Base-by-base conservation (phyloP, 2,329 filamentous ascomycete genomes). In the Hirsutella thompsonii region DNA sequence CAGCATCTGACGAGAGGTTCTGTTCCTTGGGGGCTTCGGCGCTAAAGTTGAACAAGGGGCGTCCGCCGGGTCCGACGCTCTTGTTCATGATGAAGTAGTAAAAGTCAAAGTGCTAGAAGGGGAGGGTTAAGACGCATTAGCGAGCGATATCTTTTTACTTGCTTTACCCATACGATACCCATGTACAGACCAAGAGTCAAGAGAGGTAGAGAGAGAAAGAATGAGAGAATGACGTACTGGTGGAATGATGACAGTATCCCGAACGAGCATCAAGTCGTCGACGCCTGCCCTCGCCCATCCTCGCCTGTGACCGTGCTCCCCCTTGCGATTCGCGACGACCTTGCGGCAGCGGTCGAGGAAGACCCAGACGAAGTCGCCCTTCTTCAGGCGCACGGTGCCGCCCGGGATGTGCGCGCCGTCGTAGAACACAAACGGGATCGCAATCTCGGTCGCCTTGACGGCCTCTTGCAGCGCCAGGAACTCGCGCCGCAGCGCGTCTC, bases 81-180 rank as follows among this genome's bases (percentile, higher is more conserved):
- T 82, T 86, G 60, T 96, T 95, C 59, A 94, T 82, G 57, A 95
- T 79, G 63, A 98, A 96, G 64, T 90, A 92, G 60, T 96, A 92
- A 58, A 98, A 88, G 49, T 96, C 90, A 57, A 93, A 95, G 61
- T 98, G 92, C 87, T 96, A 56, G 3, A 38, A 42, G 23, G 56
- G 3, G 37, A 42, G 23, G 1, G 4, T 34, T 16, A 18, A 18
- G 9, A 5, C 8, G 32, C 9, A 18, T 34, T 34, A 8, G n/a
- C 32, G 2, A 11, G 3, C 13, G 13, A 14, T 14, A 33, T 20
- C 9, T 33, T n/a, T n/a, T n/a, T n/a, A n/a, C n/a, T n/a, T n/a
- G n/a, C n/a, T n/a, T 21, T 34, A 14, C 18, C 16, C 5, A 34
- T 16, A 20, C 3, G 23, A 26, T 26, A 26, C 23, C 23, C 23